A percentile compares a stretch with the other conserved stretches of the same genome.
Conservation (phyloP, 306 rosid species). For the Senna tora region DNA sequence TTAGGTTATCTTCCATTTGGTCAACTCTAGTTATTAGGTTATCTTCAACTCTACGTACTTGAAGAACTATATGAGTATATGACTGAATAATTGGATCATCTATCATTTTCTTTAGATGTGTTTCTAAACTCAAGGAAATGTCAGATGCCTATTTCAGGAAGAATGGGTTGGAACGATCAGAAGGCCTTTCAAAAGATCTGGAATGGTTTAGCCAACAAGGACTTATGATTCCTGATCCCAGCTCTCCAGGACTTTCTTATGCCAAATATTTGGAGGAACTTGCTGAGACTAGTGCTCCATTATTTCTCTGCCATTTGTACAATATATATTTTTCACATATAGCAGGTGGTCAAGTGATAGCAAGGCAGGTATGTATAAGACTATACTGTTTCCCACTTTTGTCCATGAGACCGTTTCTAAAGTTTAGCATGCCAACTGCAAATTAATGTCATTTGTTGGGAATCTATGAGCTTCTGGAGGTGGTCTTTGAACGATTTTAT, state of each 20-base stretch:
- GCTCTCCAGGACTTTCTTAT: slow-evolving; percentile 68
- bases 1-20: too few relatives aligned
- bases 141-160: slow-evolving; percentile 80
- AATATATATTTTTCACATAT: slow-evolving; percentile 82
- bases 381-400: slow-evolving; percentile 2
- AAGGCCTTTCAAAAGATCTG: slow-evolving; percentile 61
- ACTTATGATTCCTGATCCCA: slow-evolving; percentile 59
- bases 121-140: slow-evolving; percentile 7
- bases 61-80: too few relatives aligned
- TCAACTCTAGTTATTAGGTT: too few relatives aligned
- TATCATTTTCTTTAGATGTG: not conserved
- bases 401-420: not conserved
- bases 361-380: slow-evolving; percentile 54
- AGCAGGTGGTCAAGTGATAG: slow-evolving; percentile 80
- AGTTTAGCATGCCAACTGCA: not conserved
- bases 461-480: not conserved
- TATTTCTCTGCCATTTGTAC: slow-evolving; percentile 84
- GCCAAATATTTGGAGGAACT: slow-evolving; percentile 70
- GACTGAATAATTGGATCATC: not conserved
- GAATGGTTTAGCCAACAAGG: slow-evolving; percentile 69
- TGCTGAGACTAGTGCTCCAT: slow-evolving; percentile 62
- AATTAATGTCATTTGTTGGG: not conserved
- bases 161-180: slow-evolving; percentile 85
- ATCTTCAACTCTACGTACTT: too few relatives aligned
- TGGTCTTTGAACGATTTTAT: not conserved